These are phyloP conservation scores for Nakaseomyces kungkrabaensis DNA, from an alignment of 1,139 yeast genomes.

Conservation along the genomic window DNA sequence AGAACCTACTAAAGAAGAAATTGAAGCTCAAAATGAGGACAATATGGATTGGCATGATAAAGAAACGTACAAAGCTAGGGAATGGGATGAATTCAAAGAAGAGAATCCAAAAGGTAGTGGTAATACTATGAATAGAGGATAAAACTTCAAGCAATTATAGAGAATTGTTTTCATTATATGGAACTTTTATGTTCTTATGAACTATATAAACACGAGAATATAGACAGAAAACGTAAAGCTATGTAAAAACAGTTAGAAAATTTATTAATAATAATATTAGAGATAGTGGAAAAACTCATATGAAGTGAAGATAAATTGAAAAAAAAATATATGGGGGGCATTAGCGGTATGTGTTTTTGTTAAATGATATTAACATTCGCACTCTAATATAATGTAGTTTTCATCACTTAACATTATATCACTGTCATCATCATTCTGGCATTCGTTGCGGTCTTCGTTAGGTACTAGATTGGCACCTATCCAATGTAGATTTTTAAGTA, in stretches of 20 bases:
- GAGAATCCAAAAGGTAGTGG: slow-evolving; percentile 83
- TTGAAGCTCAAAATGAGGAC: slow-evolving; percentile 43
- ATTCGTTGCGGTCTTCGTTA: slow-evolving; percentile 19
- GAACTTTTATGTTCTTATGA: too few relatives aligned
- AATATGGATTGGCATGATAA: slow-evolving; percentile 38
- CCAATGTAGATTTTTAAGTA: slow-evolving; percentile 25
- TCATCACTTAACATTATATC: slow-evolving; percentile 21
- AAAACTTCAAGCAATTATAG: slow-evolving; percentile 5
- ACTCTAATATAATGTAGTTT: slow-evolving; percentile 22
- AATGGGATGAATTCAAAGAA: slow-evolving; percentile 92
- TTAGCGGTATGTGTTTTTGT: background rate
- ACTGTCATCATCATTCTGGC: slow-evolving; percentile 7
- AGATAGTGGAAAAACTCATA: background rate
- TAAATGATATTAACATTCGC: slow-evolving; percentile 18
- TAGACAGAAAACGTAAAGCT: too few relatives aligned
- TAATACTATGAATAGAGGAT: slow-evolving; percentile 78
- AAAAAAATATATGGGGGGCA: background rate
- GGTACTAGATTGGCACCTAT: slow-evolving; percentile 25
- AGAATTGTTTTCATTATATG: too few relatives aligned
- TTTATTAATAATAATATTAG: background rate
- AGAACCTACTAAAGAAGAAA: slow-evolving; percentile 35
- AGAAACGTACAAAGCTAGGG: slow-evolving; percentile 57
- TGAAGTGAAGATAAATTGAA: background rate
- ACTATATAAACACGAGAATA: too few relatives aligned
- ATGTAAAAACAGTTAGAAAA: too few relatives aligned